Evolutionary conservation across 306 rosid genomes (phyloP).

Genomic region (Ammopiptanthus mongolicus): DNA sequence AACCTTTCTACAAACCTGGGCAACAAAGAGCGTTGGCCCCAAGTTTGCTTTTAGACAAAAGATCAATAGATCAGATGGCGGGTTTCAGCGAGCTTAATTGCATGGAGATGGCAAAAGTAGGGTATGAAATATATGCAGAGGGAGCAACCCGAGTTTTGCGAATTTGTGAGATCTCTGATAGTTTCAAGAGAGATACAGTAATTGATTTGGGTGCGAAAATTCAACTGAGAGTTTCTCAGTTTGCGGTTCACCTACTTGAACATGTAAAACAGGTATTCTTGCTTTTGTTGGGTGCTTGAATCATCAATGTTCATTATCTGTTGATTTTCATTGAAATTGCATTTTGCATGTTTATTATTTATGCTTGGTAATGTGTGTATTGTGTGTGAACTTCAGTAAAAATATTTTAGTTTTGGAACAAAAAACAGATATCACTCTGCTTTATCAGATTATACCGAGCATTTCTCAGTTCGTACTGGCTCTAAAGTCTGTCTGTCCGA

Average conservation of each 20-base stretch:
- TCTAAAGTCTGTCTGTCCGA: neutral
- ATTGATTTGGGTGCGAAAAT: constrained; percentile 48
- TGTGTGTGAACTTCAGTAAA: neutral
- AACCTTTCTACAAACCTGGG: constrained; percentile 63
- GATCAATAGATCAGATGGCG: constrained; percentile 29
- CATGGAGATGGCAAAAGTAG: constrained; percentile 53
- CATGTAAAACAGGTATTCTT: constrained; percentile 62
- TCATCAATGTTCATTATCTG: constrained; percentile 2
- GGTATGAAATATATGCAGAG: constrained; percentile 94
- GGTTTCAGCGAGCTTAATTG: constrained; percentile 30
- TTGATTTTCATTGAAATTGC: neutral
- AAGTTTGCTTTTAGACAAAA: constrained; percentile 42
- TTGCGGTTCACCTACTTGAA: constrained; percentile 69
- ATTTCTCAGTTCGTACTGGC: neutral
- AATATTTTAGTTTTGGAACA: neutral
- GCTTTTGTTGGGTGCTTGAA: constrained; percentile 12
- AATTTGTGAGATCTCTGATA: constrained; percentile 62
- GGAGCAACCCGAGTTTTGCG: constrained; percentile 85
- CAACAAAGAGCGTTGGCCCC: constrained; percentile 50
- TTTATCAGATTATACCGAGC: constrained; percentile 1
- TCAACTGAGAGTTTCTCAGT: constrained; percentile 65
- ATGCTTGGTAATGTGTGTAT: neutral
- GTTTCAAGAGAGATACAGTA: constrained; percentile 46
- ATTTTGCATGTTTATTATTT: constrained; percentile 13
- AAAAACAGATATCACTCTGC: neutral